A percentile compares a stretch with the other conserved stretches of the same genome.
Conservation (phyloP, 352 stramenopile species). For the Pythium monospermum region DNA sequence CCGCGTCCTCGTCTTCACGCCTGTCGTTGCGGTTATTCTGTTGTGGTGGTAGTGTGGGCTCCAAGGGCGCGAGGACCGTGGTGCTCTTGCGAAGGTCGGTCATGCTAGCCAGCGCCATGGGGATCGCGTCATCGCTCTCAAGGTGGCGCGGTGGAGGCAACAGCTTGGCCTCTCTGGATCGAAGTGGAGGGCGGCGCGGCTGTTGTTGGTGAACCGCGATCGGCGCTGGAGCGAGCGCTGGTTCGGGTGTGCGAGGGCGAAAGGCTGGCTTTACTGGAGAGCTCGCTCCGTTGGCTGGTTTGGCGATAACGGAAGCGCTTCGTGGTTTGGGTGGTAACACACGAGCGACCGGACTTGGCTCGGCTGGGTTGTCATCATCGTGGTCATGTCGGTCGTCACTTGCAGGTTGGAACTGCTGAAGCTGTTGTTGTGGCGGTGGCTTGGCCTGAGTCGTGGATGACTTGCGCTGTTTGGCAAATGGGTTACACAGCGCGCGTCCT, state of each 20-base stretch:
- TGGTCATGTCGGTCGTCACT: neutral
- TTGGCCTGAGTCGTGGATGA: neutral
- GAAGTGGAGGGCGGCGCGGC: neutral
- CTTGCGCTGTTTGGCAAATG: slow-evolving; percentile 60
- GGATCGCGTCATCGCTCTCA: slow-evolving; percentile 2
- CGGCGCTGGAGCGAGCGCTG: neutral
- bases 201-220: neutral
- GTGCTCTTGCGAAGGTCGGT: slow-evolving; percentile 16
- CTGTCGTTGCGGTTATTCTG: neutral
- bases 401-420: neutral
- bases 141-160: neutral
- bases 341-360: neutral
- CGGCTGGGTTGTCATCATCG: slow-evolving; percentile 5
- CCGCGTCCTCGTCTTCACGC: neutral
- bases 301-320: neutral
- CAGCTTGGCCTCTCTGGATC: slow-evolving; percentile 11
- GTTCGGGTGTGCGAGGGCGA: no score
- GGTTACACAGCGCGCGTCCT: slow-evolving; percentile 57
- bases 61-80: slow-evolving; percentile 7
- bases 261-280: neutral
- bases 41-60: neutral
- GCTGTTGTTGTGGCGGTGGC: neutral
- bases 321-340: neutral
- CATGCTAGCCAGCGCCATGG: slow-evolving; percentile 4
- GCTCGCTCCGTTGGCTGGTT: neutral